phyloP scores from a whole-genome alignment of 2,329 filamentous ascomycete species.

The Nothomitra cinnamomea region DNA sequence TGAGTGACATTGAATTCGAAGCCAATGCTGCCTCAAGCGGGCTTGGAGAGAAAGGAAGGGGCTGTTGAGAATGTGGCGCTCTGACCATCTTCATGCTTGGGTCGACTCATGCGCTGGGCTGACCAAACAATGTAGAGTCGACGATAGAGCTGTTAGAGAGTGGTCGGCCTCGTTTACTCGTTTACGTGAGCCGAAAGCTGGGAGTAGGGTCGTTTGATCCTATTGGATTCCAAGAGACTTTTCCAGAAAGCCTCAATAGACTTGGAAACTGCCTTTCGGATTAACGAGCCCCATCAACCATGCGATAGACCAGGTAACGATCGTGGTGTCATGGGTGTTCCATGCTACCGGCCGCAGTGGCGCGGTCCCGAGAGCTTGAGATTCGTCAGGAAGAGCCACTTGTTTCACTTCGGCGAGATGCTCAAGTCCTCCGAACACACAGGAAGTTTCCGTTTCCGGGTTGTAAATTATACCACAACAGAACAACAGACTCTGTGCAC shows the following conservation, averaged over 20 bases:
- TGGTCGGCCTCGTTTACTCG: not conserved
- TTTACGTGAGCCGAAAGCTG: constrained; percentile 1
- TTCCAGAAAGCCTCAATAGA: not conserved
- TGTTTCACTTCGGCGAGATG: not conserved
- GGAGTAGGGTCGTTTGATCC: not conserved
- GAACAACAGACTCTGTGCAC: too few relatives aligned
- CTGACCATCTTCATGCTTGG: not conserved
- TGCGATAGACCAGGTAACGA: not conserved
- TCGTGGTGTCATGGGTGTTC: not conserved
- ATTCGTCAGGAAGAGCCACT: not conserved
- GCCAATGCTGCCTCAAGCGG: not conserved
- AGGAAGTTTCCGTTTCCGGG: too few relatives aligned
- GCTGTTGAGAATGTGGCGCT: not conserved
- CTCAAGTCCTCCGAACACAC: too few relatives aligned
- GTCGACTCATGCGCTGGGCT: not conserved
- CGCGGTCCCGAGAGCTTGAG: not conserved
- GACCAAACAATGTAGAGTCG: not conserved
- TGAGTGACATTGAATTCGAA: not conserved
- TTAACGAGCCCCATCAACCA: not conserved
- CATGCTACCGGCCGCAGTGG: not conserved
- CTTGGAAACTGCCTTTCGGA: not conserved
- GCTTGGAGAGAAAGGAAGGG: too few relatives aligned
- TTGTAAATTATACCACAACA: too few relatives aligned
- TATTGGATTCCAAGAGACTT: not conserved
- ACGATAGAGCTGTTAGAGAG: not conserved